Evolutionary conservation across 805 yeast species (phyloP).

Genomic region (Metschnikowia anglica): DNA sequence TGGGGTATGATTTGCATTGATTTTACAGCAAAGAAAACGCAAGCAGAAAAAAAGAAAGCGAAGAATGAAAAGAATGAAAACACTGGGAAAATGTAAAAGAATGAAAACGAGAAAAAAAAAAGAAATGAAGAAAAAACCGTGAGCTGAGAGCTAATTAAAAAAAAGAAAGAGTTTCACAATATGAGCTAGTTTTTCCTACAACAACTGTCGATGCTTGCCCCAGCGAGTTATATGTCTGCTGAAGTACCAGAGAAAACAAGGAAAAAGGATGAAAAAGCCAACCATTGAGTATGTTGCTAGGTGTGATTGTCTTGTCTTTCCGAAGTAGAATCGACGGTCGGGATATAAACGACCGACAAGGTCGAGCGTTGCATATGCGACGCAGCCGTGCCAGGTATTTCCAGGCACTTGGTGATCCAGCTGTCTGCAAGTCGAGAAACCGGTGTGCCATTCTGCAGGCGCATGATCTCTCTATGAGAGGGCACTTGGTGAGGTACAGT

Average conservation of each 20-base stretch:
- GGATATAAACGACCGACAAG: constrained; percentile 6
- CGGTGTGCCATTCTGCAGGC: constrained; percentile 12
- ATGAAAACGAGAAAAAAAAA: neutral
- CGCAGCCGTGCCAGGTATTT: constrained; percentile 4
- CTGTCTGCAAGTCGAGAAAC: constrained; percentile 7
- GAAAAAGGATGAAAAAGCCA: neutral
- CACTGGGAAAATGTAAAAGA: neutral
- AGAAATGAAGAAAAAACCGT: neutral
- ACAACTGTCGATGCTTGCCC: neutral
- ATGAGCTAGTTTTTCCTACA: neutral
- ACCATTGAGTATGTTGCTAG: too few relatives aligned
- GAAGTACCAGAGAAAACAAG: neutral
- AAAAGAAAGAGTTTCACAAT: too few relatives aligned
- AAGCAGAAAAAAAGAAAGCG: neutral
- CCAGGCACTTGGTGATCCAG: constrained; percentile 1
- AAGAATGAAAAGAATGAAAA: neutral
- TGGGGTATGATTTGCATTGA: constrained; percentile 7
- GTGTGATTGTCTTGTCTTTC: neutral
- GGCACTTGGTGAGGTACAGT: constrained; percentile 5
- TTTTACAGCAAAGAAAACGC: neutral
- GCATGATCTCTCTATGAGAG: constrained; percentile 11
- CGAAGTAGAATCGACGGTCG: constrained; percentile 2
- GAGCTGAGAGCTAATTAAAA: too few relatives aligned
- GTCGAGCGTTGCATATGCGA: constrained; percentile 8
- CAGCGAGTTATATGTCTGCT: too few relatives aligned